A percentile compares a stretch with the other conserved stretches of the same genome.
phyloP scores from a whole-genome alignment of 1,284 basidiomycete genomes.

The Tilletia caries region DNA sequence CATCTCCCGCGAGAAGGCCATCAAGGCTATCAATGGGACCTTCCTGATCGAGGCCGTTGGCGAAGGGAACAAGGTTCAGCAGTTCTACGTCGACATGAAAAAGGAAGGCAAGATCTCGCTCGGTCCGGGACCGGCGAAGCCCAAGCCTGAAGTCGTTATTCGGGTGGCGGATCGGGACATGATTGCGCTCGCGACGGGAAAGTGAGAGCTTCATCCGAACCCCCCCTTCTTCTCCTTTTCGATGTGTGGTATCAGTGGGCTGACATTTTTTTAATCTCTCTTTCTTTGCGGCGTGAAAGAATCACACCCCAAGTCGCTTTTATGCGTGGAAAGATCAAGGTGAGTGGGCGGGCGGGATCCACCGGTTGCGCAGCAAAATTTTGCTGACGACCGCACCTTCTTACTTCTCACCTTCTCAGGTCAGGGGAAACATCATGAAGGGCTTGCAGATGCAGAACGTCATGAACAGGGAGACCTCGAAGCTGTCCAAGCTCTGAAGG shows the following conservation, averaged over 20 bases:
- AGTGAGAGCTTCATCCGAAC: too few relatives aligned
- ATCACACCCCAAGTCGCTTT: conserved; percentile 38
- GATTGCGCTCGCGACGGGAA: conserved; percentile 36
- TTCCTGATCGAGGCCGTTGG: conserved; percentile 39
- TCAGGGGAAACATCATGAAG: conserved; percentile 40
- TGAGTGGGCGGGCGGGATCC: conserved; percentile 14
- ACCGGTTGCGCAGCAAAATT: too few relatives aligned
- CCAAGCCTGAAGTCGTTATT: conserved; percentile 38
- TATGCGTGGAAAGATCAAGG: conserved; percentile 40
- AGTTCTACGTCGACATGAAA: conserved; percentile 42
- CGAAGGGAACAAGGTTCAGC: conserved; percentile 21
- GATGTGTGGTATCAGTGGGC: too few relatives aligned
- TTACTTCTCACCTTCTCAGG: neutral
- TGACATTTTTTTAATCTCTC: too few relatives aligned
- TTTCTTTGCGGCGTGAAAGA: too few relatives aligned
- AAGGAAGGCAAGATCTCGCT: conserved; percentile 29
- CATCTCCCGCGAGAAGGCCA: conserved; percentile 35
- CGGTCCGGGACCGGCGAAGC: conserved; percentile 30
- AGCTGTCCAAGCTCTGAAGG: conserved; percentile 36
- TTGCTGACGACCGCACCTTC: too few relatives aligned
- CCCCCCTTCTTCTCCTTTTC: too few relatives aligned
- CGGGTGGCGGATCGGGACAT: conserved; percentile 40
- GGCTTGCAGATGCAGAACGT: conserved; percentile 38
- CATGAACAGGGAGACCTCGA: conserved; percentile 38
- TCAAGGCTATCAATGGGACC: conserved; percentile 38